Evolutionary conservation across 257 asterid genomes (phyloP).

Genomic region (Verbena officinalis): DNA sequence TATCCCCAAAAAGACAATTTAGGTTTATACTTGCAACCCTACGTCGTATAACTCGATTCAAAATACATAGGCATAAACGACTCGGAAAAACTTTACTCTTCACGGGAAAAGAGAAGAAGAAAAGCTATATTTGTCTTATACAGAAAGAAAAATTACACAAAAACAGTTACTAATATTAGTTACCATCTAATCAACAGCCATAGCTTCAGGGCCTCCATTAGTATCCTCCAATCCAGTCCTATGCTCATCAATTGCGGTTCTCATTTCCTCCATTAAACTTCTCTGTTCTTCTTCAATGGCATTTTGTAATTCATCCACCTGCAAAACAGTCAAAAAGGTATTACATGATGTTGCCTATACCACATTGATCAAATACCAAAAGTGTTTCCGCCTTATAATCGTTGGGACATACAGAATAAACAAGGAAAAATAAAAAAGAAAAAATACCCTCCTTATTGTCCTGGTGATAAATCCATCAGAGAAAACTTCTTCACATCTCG

Average conservation of each 20-base stretch:
- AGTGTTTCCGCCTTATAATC: too few species aligned
- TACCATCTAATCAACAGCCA: slow-evolving; percentile 70
- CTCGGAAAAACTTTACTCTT: too few species aligned
- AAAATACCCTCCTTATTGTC: neutral
- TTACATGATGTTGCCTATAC: too few species aligned
- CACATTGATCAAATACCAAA: too few species aligned
- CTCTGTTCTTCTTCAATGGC: slow-evolving; percentile 90
- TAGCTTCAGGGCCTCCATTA: slow-evolving; percentile 65
- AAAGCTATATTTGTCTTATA: too few species aligned
- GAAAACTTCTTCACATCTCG: neutral
- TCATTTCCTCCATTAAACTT: slow-evolving; percentile 83
- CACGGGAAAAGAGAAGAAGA: too few species aligned
- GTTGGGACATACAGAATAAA: slow-evolving; percentile 1
- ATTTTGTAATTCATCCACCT: slow-evolving; percentile 96
- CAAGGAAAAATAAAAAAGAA: neutral
- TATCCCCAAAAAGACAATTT: neutral
- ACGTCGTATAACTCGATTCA: too few species aligned
- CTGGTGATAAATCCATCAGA: neutral
- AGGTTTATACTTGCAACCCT: too few species aligned
- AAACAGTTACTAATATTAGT: neutral
- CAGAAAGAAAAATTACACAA: too few species aligned
- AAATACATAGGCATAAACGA: too few species aligned
- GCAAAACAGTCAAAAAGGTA: too few species aligned
- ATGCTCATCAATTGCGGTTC: slow-evolving; percentile 68
- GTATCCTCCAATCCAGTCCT: slow-evolving; percentile 62